Percentiles rank a stretch among this genome's conserved stretches.
These are phyloP conservation scores for Fusarium pseudonygamai DNA, from an alignment of 2,329 filamentous ascomycete species.

Conservation along the genomic window DNA sequence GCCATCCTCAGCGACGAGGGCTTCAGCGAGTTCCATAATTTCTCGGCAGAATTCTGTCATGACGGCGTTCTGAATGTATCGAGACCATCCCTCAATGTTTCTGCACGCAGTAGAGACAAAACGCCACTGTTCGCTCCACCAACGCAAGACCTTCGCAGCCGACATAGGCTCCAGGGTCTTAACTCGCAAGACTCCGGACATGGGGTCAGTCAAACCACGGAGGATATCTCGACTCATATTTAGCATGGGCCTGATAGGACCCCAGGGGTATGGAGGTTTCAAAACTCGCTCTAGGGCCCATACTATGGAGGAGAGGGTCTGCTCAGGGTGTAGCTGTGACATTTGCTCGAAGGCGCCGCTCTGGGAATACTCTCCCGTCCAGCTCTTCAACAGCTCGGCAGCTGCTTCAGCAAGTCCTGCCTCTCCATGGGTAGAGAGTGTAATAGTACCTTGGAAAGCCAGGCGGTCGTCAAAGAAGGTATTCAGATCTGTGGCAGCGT, in stretches of 20 bases:
- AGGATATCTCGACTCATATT: slow-evolving; percentile 67
- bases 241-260: slow-evolving; percentile 65
- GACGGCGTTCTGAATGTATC: slow-evolving; percentile 74
- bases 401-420: slow-evolving; percentile 81
- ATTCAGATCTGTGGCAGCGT: slow-evolving; percentile 70
- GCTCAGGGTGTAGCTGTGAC: slow-evolving; percentile 52
- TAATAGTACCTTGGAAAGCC: slow-evolving; percentile 78
- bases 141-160: slow-evolving; percentile 72
- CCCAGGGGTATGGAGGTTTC: slow-evolving; percentile 58
- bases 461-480: slow-evolving; percentile 73
- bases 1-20: slow-evolving; percentile 84
- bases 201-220: slow-evolving; percentile 64
- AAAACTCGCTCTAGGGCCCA: slow-evolving; percentile 51
- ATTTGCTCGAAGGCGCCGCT: slow-evolving; percentile 51
- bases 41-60: slow-evolving; percentile 96
- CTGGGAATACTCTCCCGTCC: slow-evolving; percentile 72
- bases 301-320: slow-evolving; percentile 56
- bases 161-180: slow-evolving; percentile 68
- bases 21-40: slow-evolving; percentile 92
- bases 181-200: slow-evolving; percentile 64
- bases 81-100: slow-evolving; percentile 85
- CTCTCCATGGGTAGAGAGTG: slow-evolving; percentile 83
- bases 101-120: slow-evolving; percentile 83
- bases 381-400: slow-evolving; percentile 82
- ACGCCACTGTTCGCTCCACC: slow-evolving; percentile 89